Base-by-base conservation (phyloP, 2,329 filamentous ascomycete species). In the Colletotrichum sp. region DNA sequence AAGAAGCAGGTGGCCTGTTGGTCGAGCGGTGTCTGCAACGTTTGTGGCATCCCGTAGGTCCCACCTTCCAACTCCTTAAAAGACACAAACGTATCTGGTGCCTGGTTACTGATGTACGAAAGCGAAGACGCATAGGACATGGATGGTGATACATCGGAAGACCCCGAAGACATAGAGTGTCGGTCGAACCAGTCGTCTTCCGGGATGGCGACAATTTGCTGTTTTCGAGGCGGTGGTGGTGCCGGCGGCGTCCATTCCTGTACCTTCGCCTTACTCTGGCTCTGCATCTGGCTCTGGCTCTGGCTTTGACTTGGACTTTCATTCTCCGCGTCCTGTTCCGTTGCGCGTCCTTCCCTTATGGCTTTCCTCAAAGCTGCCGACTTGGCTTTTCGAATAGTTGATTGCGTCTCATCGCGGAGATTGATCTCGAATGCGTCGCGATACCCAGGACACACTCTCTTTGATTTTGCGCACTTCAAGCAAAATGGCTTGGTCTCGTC, bases 401-500 rank as follows among this genome's bases (percentile, higher is more conserved):
- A 77, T 30, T 77, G 77, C 5, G 77, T 78, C 66, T 78, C 77
- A 52, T 78, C 75, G 26, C 77, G 75, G 18, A 78, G 69, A 18
- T 78, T 78, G 71, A 78, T 78, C 62, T 78, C 77, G 39, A 78
- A 78, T 10, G 77, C 72, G 26, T 78, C 77, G 18, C 77, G 75
- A 24, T 78, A 78, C 3, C 77, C 77, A 1, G 77, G 77, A 48
- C 77, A 78, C 9, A 71, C 72, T 24, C 77, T 74, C 52, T 78
- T 78, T 57, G 81, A 81, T 18, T 79, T 78, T 30, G 77, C 79
- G 78, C 84, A 85, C 75, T 84, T 83, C 34, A 79, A 67, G 68
- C 84, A 85, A 12, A 76, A 78, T 4, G 84, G 84, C 30, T 79
- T 80, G 36, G 77, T 79, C 78, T 85, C 84, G 71, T 85, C 84